These are phyloP conservation scores for Mycena olivaceomarginata DNA, from an alignment of 768 basidiomycete species.

Conservation along the genomic window DNA sequence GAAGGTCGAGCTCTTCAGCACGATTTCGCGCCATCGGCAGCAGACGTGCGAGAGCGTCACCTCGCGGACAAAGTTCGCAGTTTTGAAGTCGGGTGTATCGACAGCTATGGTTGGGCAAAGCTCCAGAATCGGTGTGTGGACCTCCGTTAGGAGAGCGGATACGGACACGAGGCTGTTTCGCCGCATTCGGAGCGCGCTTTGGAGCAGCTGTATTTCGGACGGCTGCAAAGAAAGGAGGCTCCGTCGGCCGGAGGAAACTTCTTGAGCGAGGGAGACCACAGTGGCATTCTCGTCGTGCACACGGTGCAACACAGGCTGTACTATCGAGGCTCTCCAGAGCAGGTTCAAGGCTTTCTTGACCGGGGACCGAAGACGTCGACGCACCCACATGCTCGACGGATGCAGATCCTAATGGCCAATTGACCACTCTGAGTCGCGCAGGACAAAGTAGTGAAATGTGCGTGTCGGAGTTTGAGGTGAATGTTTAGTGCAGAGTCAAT, in stretches of 20 bases:
- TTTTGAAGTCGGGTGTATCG: conserved; percentile 19
- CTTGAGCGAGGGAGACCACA: conserved; percentile 7
- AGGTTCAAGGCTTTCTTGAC: conserved; percentile 30
- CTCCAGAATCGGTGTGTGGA: conserved; percentile 31
- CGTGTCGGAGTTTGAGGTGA: too few relatives aligned
- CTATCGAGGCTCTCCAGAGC: conserved; percentile 12
- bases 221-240: conserved; percentile 1
- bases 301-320: neutral
- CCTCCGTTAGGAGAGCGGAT: conserved; percentile 24
- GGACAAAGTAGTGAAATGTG: too few relatives aligned
- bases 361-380: too few relatives aligned
- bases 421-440: too few relatives aligned
- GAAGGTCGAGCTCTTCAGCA: conserved; percentile 13
- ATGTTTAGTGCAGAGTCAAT: too few relatives aligned
- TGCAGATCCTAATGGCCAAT: too few relatives aligned
- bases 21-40: conserved; percentile 35
- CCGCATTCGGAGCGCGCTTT: conserved; percentile 20
- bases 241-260: conserved; percentile 5
- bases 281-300: conserved; percentile 22
- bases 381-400: too few relatives aligned
- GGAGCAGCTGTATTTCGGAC: conserved; percentile 23
- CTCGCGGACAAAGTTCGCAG: conserved; percentile 10
- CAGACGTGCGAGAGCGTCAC: conserved; percentile 31
- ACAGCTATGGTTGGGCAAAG: conserved; percentile 5
- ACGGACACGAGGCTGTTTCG: conserved; percentile 33